Evolutionary conservation across 257 asterid genomes (phyloP).

Genomic region (Datura wrightii): DNA sequence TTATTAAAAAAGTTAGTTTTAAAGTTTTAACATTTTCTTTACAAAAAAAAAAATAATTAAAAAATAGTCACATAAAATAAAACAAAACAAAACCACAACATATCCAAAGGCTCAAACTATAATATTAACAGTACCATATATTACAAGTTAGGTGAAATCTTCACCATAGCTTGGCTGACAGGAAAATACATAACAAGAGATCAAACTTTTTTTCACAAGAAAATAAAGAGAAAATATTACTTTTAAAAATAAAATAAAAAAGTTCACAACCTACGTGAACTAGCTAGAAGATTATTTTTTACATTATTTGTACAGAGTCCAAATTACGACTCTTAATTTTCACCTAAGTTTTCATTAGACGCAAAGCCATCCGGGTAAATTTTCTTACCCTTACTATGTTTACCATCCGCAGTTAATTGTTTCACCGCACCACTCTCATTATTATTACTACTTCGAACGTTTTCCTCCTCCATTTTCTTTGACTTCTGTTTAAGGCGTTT

Average conservation of each 20-base stretch:
- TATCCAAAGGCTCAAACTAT: not conserved
- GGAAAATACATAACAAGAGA: not conserved
- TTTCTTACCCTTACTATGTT: constrained; percentile 39
- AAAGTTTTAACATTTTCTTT: not conserved
- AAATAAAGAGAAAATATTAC: not conserved
- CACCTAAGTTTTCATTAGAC: constrained; percentile 24
- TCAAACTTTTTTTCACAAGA: not conserved
- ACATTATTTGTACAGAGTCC: not conserved
- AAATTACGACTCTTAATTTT: not conserved
- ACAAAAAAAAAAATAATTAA: not conserved
- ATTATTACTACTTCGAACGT: constrained; percentile 27
- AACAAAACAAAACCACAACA: not conserved
- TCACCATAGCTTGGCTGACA: too few relatives aligned
- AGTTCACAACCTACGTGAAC: not conserved
- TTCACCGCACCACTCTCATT: not conserved
- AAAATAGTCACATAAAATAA: not conserved
- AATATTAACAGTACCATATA: not conserved
- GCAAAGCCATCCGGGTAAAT: constrained; percentile 43
- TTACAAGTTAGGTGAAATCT: not conserved
- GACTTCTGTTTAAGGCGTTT: constrained; percentile 46
- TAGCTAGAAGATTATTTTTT: too few relatives aligned
- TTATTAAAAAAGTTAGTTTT: not conserved
- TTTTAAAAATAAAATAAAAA: not conserved
- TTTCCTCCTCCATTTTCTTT: constrained; percentile 47
- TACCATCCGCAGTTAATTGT: constrained; percentile 32